Evolutionary conservation across 768 basidiomycete genomes (phyloP).

Genomic region (Phaffia australis): DNA sequence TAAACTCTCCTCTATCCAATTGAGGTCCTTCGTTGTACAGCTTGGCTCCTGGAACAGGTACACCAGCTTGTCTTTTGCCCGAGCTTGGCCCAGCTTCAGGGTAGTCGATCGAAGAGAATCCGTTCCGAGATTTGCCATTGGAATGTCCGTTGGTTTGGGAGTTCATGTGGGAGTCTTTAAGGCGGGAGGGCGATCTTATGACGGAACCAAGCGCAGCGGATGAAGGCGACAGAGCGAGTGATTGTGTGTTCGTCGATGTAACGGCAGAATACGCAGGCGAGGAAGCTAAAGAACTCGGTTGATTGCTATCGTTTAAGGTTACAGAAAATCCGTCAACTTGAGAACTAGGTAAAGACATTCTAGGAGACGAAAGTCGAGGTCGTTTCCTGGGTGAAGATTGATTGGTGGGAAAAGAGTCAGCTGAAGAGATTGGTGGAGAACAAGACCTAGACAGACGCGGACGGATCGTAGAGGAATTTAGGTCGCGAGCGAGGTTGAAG

Average conservation of each 20-base stretch:
- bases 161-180: not conserved
- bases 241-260: not conserved
- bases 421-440: too few species aligned
- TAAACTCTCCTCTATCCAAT: slow-evolving; percentile 78
- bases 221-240: not conserved
- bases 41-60: slow-evolving; percentile 49
- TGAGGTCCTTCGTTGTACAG: slow-evolving; percentile 54
- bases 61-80: not conserved
- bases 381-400: too few species aligned
- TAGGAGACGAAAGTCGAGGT: too few species aligned
- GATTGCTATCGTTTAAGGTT: not conserved
- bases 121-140: not conserved
- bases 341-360: too few species aligned
- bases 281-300: not conserved
- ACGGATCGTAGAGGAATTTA: too few species aligned
- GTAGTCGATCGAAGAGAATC: not conserved
- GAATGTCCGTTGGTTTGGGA: not conserved
- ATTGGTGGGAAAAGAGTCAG: too few species aligned
- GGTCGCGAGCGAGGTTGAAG: too few species aligned
- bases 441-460: too few species aligned
- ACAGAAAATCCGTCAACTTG: not conserved
- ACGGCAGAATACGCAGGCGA: not conserved
- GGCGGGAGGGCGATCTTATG: not conserved
- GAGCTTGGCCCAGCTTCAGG: not conserved
- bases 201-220: not conserved